These are phyloP conservation scores for Ceratocystiopsis brevicomis DNA, from an alignment of 2,329 filamentous ascomycete genomes.

Conservation along the genomic window DNA sequence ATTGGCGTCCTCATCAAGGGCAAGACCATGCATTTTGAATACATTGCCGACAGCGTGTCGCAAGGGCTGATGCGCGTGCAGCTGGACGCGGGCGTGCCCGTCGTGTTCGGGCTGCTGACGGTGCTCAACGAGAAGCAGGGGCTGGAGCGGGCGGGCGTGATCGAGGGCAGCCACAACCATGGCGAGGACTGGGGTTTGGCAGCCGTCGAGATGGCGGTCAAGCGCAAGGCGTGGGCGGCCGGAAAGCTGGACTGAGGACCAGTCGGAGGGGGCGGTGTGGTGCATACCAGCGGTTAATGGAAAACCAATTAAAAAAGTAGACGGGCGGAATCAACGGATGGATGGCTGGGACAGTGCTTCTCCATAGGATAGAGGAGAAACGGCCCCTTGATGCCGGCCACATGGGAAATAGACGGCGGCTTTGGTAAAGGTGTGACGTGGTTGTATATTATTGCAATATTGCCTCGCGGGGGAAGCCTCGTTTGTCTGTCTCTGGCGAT, in stretches of 20 bases:
- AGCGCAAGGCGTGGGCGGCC: slow-evolving; percentile 65
- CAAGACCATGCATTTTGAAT: slow-evolving; percentile 98
- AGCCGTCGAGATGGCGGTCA: slow-evolving; percentile 82
- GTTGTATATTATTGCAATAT: too few relatives aligned
- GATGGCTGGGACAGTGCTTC: too few relatives aligned
- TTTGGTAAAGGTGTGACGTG: too few relatives aligned
- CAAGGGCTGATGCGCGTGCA: slow-evolving; percentile 91
- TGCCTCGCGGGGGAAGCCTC: too few relatives aligned
- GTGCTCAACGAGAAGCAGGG: slow-evolving; percentile 80
- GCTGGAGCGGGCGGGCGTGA: slow-evolving; percentile 60
- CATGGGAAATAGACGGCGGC: too few relatives aligned
- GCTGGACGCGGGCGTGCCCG: slow-evolving; percentile 70
- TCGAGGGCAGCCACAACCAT: slow-evolving; percentile 62
- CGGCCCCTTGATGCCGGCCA: too few relatives aligned
- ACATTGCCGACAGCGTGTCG: slow-evolving; percentile 80
- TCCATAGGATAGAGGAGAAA: too few relatives aligned
- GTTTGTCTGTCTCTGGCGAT: too few relatives aligned
- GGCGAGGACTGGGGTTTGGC: slow-evolving; percentile 91
- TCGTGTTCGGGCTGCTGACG: slow-evolving; percentile 84
- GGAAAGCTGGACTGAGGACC: slow-evolving; percentile 31
- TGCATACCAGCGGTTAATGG: neutral
- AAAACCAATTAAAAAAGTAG: too few relatives aligned
- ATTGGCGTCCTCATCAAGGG: slow-evolving; percentile 96
- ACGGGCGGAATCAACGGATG: too few relatives aligned
- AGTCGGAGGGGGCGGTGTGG: too few relatives aligned